These are phyloP conservation scores for Penicillium expansum DNA, from an alignment of 2,329 filamentous ascomycete genomes.

Conservation along the genomic window DNA sequence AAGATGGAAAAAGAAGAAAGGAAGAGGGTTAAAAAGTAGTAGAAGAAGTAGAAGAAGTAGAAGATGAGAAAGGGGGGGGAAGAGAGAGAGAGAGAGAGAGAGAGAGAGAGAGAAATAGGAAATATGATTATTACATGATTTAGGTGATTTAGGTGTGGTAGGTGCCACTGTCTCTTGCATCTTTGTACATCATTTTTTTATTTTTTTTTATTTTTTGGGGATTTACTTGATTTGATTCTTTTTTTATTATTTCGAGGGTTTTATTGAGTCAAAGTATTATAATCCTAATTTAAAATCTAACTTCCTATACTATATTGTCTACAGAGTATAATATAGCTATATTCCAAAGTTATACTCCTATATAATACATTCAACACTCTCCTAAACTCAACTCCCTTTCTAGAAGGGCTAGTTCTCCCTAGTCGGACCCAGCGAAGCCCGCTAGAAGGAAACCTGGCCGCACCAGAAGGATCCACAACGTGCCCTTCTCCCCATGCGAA, in stretches of 20 bases:
- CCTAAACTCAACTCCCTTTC: slow-evolving; percentile 6
- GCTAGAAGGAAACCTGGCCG: slow-evolving; percentile 32
- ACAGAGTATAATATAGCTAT: background rate
- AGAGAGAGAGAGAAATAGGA: background rate
- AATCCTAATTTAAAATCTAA: background rate
- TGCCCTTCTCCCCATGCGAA: slow-evolving; percentile 31
- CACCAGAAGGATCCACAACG: slow-evolving; percentile 39
- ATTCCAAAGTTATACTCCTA: background rate
- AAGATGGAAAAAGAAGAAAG: background rate
- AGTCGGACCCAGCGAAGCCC: slow-evolving; percentile 27
- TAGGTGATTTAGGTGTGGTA: slow-evolving; percentile 28
- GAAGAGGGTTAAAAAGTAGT: slow-evolving; percentile 6
- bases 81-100: too few relatives aligned
- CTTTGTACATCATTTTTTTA: slow-evolving; percentile 19
- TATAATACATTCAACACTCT: background rate
- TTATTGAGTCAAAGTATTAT: background rate
- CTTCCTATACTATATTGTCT: background rate
- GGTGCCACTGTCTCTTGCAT: slow-evolving; percentile 20
- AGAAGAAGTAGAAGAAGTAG: too few relatives aligned
- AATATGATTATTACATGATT: slow-evolving; percentile 9
- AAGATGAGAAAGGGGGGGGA: slow-evolving; percentile 9
- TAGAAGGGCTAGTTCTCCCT: slow-evolving; percentile 14
- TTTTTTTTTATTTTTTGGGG: background rate
- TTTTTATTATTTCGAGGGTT: background rate
- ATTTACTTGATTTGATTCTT: background rate